Conservation (phyloP, 2,329 filamentous ascomycete genomes). For the Kalaharituber pfeilii region DNA sequence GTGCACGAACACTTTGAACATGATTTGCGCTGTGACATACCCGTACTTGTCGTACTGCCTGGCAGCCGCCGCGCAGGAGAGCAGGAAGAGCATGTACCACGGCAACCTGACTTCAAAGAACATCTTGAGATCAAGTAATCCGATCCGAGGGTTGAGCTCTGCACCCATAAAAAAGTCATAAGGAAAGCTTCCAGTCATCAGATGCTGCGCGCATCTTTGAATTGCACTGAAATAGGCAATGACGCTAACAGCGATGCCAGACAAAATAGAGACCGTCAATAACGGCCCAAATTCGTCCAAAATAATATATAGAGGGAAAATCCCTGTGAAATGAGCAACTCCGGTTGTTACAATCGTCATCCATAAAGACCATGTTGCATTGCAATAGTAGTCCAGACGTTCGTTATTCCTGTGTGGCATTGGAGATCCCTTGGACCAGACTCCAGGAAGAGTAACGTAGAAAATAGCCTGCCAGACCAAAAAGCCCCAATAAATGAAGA, state of each 20-base stretch:
- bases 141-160: constrained; percentile 71
- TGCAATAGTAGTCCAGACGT: constrained; percentile 90
- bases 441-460: constrained; percentile 73
- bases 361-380: constrained; percentile 73
- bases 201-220: constrained; percentile 63
- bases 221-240: constrained; percentile 76
- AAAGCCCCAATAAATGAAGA: constrained; percentile 89
- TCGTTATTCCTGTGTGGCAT: constrained; percentile 65
- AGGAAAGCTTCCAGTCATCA: constrained; percentile 68
- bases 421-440: constrained; percentile 76
- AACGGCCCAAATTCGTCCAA: constrained; percentile 91
- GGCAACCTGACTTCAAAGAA: constrained; percentile 86
- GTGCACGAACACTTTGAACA: constrained; percentile 73
- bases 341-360: constrained; percentile 55
- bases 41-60: constrained; percentile 73
- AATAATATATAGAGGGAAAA: constrained; percentile 80
- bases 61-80: constrained; percentile 57
- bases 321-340: constrained; percentile 60
- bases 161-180: constrained; percentile 89
- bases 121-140: constrained; percentile 80
- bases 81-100: constrained; percentile 76
- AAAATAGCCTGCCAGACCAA: constrained; percentile 67
- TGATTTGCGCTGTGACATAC: constrained; percentile 69
- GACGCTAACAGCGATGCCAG: constrained; percentile 67
- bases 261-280: constrained; percentile 81